These are phyloP conservation scores for Pulveroboletus ravenelii DNA, from an alignment of 768 basidiomycete genomes.

Conservation along the genomic window DNA sequence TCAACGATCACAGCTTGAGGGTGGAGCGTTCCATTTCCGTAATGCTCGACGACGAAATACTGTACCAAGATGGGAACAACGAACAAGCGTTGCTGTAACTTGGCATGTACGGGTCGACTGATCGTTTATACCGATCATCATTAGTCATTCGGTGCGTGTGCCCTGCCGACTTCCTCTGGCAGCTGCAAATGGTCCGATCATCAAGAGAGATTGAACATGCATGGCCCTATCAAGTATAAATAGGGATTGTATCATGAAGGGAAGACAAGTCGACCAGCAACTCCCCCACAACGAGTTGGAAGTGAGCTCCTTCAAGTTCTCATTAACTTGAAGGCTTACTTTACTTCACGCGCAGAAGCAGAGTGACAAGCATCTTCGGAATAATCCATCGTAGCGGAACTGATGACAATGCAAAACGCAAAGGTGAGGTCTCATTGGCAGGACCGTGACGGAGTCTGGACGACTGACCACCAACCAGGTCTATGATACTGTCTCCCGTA, in stretches of 20 bases:
- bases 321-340: neutral
- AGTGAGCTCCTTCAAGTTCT: conserved; percentile 1
- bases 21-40: conserved; percentile 9
- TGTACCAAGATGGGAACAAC: neutral
- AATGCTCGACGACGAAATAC: neutral
- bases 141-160: neutral
- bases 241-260: neutral
- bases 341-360: conserved; percentile 1
- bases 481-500: neutral
- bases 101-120: neutral
- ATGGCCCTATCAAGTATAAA: conserved; percentile 16
- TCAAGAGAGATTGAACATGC: neutral
- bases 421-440: conserved; percentile 5
- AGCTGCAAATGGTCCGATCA: neutral
- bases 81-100: neutral
- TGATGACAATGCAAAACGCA: conserved; percentile 5
- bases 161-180: neutral
- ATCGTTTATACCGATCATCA: neutral
- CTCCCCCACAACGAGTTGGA: conserved; percentile 5
- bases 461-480: conserved; percentile 9
- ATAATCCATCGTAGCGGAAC: neutral
- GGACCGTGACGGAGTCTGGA: neutral
- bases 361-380: neutral
- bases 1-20: neutral
- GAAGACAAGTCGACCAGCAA: neutral